Conservation (phyloP, 2,329 filamentous ascomycete species). For the Ilyonectria mors-panacis region DNA sequence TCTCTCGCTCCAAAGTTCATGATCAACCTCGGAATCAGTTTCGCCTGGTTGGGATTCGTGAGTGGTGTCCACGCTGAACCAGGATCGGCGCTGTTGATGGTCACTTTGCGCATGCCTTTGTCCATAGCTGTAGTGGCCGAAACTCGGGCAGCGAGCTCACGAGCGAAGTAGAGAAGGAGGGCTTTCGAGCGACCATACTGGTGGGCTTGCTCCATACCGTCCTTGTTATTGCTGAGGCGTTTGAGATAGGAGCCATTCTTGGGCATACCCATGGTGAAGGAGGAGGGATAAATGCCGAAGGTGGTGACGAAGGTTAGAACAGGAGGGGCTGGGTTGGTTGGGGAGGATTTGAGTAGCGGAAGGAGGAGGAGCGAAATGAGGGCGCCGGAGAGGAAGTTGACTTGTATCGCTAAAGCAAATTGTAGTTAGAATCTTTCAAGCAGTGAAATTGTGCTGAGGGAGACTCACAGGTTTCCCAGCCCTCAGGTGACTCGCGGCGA, state of each 20-base stretch:
- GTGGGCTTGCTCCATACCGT: constrained; percentile 54
- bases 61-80: constrained; percentile 57
- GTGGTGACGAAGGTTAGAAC: constrained; percentile 57
- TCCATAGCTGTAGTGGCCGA: constrained; percentile 35
- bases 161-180: constrained; percentile 55
- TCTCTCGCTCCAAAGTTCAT: constrained; percentile 57
- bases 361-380: constrained; percentile 53
- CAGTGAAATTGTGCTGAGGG: neutral
- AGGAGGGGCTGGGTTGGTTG: constrained; percentile 51
- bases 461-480: constrained; percentile 56
- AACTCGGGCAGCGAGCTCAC: constrained; percentile 52
- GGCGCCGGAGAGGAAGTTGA: constrained; percentile 55
- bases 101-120: constrained; percentile 48
- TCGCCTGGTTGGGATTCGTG: constrained; percentile 53
- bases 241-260: constrained; percentile 53
- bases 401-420: constrained; percentile 50
- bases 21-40: constrained; percentile 55
- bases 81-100: constrained; percentile 57
- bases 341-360: constrained; percentile 52
- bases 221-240: constrained; percentile 54
- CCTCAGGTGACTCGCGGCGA: constrained; percentile 54
- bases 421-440: constrained; percentile 13
- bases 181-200: constrained; percentile 57
- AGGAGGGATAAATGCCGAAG: constrained; percentile 56
- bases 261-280: constrained; percentile 54